Conservation (phyloP, 495 filamentous ascomycete genomes). For the Zalerion maritima region DNA sequence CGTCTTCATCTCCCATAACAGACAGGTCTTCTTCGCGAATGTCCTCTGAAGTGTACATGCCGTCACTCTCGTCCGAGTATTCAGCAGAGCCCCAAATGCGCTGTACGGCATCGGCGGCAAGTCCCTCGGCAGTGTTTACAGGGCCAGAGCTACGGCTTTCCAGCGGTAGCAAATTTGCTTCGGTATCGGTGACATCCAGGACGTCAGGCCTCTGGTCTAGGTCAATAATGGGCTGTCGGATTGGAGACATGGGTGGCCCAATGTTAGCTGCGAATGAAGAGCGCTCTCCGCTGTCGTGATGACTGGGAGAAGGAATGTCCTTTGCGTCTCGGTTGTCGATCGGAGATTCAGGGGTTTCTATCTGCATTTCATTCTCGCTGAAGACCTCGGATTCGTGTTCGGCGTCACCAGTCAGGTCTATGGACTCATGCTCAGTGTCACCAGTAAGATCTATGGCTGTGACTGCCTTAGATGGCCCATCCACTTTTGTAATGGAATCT, state of each 20-base stretch:
- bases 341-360: too few relatives aligned
- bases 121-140: too few relatives aligned
- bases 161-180: constrained; percentile 6
- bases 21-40: neutral
- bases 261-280: too few relatives aligned
- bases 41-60: neutral
- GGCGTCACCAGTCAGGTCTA: constrained; percentile 12
- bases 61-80: neutral
- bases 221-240: constrained; percentile 5
- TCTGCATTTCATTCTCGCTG: too few relatives aligned
- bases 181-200: constrained; percentile 19
- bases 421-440: constrained; percentile 8
- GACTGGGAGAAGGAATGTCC: neutral
- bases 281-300: constrained; percentile 1
- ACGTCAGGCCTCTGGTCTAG: constrained; percentile 13
- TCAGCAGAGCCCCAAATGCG: neutral
- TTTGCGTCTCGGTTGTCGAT: too few relatives aligned
- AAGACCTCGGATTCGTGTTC: constrained; percentile 1
- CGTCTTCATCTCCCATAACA: constrained; percentile 4
- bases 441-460: constrained; percentile 11
- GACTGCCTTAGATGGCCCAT: constrained; percentile 7
- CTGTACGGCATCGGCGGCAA: too few relatives aligned
- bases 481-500: constrained; percentile 6
- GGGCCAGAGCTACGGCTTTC: too few relatives aligned
- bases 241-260: too few relatives aligned